phyloP scores from a whole-genome alignment of 108 stramenopile species.

The Cyclostephanos invisitatus region DNA sequence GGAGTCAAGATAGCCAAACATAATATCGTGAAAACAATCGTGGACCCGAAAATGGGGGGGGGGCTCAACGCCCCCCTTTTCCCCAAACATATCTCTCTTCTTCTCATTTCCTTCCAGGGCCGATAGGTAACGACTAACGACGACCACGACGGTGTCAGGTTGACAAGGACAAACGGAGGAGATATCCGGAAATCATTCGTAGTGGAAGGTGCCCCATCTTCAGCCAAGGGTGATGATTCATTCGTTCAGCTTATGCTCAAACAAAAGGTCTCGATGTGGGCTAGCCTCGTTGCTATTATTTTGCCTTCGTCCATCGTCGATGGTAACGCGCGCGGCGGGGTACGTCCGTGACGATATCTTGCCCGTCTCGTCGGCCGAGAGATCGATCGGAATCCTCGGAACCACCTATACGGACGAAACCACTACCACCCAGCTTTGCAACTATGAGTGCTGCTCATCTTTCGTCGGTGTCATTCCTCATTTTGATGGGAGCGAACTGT shows the following conservation, averaged over 20 bases:
- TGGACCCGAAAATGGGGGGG: too few species aligned
- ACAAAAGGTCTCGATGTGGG: too few species aligned
- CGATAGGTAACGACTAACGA: not conserved
- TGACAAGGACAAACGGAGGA: not conserved
- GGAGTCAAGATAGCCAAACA: too few species aligned
- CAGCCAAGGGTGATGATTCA: constrained; percentile 1
- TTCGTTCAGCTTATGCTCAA: not conserved
- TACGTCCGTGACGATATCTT: not conserved
- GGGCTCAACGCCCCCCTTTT: too few species aligned
- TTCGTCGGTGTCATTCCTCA: constrained; percentile 13
- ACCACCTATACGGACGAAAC: not conserved
- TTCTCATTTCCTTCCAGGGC: too few species aligned
- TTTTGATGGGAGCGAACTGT: not conserved
- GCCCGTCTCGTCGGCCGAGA: not conserved
- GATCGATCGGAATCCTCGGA: not conserved
- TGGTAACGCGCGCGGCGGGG: not conserved
- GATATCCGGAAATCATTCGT: not conserved
- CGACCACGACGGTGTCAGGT: not conserved
- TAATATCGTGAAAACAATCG: too few species aligned
- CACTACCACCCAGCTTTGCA: constrained; percentile 7
- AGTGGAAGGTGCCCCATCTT: not conserved
- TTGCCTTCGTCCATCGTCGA: not conserved
- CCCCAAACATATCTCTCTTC: too few species aligned
- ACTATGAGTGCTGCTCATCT: constrained; percentile 21
- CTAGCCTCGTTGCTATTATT: not conserved